phyloP scores from a whole-genome alignment of 2,329 filamentous ascomycete genomes.

The Nemania bipapillata region DNA sequence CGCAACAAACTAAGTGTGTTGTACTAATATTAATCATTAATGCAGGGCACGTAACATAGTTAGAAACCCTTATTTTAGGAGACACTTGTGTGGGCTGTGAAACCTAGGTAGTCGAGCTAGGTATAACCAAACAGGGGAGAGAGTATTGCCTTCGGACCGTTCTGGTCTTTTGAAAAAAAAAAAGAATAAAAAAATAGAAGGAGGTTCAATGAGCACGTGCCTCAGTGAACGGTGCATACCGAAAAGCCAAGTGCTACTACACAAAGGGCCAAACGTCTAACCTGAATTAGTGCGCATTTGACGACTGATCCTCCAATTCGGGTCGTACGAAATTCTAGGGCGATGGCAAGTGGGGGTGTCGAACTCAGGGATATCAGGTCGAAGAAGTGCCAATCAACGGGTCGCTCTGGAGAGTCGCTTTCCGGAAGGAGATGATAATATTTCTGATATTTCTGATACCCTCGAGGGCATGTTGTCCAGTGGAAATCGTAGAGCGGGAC shows the following conservation, averaged over 20 bases:
- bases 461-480: constrained; percentile 18
- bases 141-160: constrained; percentile 15
- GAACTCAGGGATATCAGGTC: neutral
- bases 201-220: constrained; percentile 27
- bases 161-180: constrained; percentile 12
- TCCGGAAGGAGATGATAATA: constrained; percentile 5
- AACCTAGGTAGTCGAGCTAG: neutral
- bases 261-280: neutral
- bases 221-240: neutral
- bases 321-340: neutral
- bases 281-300: constrained; percentile 1
- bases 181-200: neutral
- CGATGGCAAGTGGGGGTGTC: neutral
- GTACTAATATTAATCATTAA: neutral
- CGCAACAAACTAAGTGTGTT: neutral
- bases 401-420: constrained; percentile 1
- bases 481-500: constrained; percentile 22
- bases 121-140: no score
- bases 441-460: neutral
- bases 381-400: constrained; percentile 14
- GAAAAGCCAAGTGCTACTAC: neutral
- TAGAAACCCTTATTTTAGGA: neutral
- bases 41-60: neutral
- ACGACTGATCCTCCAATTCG: neutral
- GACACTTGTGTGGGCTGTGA: neutral